These are phyloP conservation scores for Lentinula guzmanii DNA, from an alignment of 768 basidiomycete species.

Conservation along the genomic window DNA sequence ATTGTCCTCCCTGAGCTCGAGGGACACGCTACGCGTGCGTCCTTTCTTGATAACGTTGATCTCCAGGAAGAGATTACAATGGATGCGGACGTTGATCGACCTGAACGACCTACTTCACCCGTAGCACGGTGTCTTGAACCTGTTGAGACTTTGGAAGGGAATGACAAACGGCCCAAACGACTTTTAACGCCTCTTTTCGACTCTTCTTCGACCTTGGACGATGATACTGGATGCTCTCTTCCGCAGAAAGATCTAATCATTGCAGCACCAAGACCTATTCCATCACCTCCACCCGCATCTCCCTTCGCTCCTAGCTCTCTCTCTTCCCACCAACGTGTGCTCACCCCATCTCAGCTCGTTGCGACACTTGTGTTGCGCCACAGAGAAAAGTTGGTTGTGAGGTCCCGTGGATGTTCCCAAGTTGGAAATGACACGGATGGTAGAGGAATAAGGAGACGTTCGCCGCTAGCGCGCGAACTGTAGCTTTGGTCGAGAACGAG, in stretches of 20 bases:
- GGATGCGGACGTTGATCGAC: background rate
- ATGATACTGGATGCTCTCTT: background rate
- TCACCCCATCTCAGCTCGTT: constrained; percentile 5
- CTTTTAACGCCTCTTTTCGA: background rate
- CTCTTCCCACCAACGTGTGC: constrained; percentile 1
- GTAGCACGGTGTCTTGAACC: constrained; percentile 1
- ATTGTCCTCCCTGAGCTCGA: background rate
- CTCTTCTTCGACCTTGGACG: background rate
- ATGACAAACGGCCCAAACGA: background rate
- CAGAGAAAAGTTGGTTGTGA: constrained; percentile 1
- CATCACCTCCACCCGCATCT: background rate
- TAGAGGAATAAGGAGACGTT: background rate
- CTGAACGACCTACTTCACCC: constrained; percentile 1
- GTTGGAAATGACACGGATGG: background rate
- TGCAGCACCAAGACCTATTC: background rate
- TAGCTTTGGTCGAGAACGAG: background rate
- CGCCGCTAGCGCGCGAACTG: constrained; percentile 5
- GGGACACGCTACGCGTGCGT: background rate
- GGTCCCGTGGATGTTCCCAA: constrained; percentile 1
- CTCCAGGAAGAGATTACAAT: background rate
- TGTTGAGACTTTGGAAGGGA: background rate
- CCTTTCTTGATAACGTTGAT: background rate
- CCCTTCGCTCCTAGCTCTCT: background rate
- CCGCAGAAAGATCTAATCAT: background rate
- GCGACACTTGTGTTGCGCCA: constrained; percentile 7